Conservation (phyloP, 148 eudicot genomes). For the Persicaria tinctoria region DNA sequence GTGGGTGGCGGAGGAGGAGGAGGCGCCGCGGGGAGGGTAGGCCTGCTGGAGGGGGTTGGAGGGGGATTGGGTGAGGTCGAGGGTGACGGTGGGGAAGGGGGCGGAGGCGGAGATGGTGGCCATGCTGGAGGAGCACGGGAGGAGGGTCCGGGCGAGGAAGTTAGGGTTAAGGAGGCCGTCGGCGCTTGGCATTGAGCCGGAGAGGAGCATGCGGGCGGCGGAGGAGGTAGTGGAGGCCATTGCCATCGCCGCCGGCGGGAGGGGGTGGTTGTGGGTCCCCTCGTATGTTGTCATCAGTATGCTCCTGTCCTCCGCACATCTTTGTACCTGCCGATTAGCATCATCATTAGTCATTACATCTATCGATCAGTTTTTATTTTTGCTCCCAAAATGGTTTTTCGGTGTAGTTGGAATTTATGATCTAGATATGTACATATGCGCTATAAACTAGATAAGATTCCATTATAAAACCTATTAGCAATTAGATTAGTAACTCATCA, state of each 20-base stretch:
- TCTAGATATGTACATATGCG: no score
- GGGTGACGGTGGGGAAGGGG: conserved; percentile 51
- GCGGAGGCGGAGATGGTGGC: conserved; percentile 55
- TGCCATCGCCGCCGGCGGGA: conserved; percentile 61
- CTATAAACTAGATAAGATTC: no score
- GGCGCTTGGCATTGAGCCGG: conserved; percentile 53
- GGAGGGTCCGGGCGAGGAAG: conserved; percentile 34
- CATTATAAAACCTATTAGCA: no score
- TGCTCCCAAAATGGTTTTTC: no score
- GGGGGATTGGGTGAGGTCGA: conserved; percentile 47
- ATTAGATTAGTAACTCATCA: no score
- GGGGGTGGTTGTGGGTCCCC: conserved; percentile 60
- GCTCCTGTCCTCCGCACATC: conserved; percentile 60
- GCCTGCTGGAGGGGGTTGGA: conserved; percentile 24
- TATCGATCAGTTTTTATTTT: no score
- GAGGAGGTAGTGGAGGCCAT: conserved; percentile 64
- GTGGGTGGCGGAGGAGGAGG: conserved; percentile 5
- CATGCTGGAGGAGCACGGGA: conserved; percentile 45
- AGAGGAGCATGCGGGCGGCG: conserved; percentile 54
- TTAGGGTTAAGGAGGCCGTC: conserved; percentile 41
- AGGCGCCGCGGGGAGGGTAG: conserved; percentile 16
- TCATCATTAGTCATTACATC: no score
- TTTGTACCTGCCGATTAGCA: conserved; percentile 39
- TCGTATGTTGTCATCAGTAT: conserved; percentile 60
- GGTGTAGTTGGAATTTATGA: no score